Percentiles rank a stretch among this genome's conserved stretches.
phyloP scores from a whole-genome alignment of 805 yeast species.

The Yarrowia keelungensis region DNA sequence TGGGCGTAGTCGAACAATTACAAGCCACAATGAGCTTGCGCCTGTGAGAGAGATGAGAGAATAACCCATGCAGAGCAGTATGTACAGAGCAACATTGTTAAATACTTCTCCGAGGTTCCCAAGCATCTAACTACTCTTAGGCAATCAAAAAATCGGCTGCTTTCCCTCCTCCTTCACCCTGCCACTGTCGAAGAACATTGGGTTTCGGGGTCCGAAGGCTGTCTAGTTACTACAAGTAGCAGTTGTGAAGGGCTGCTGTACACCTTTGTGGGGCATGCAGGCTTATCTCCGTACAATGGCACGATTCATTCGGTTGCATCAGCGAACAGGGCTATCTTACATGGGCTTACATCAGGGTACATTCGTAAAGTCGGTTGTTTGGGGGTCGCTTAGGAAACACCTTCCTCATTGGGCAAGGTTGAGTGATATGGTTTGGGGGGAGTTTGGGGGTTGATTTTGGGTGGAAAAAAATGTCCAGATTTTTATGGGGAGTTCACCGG shows the following conservation, averaged over 20 bases:
- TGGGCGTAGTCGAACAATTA: neutral
- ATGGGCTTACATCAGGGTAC: constrained; percentile 8
- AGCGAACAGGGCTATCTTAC: neutral
- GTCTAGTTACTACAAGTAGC: too few relatives aligned
- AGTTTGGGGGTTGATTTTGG: neutral
- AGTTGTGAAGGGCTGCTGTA: too few relatives aligned
- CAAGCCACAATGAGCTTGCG: neutral
- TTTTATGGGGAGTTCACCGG: too few relatives aligned
- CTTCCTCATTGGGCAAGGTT: constrained; percentile 22
- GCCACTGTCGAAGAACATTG: constrained; percentile 6
- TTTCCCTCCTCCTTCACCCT: too few relatives aligned
- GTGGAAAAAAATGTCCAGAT: neutral
- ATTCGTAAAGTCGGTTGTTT: constrained; percentile 6
- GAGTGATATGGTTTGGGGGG: neutral
- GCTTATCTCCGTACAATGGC: neutral
- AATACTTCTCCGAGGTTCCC: too few relatives aligned
- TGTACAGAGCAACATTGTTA: neutral
- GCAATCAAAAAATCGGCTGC: too few relatives aligned
- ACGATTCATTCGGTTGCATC: neutral
- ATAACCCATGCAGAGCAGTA: too few relatives aligned
- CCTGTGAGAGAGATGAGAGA: too few relatives aligned
- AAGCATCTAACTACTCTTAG: too few relatives aligned
- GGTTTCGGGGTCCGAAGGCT: constrained; percentile 16
- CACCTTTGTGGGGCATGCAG: neutral
- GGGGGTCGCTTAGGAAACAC: neutral